Base-by-base conservation (phyloP, 2,329 filamentous ascomycete species). In the Fusarium mundagurra region DNA sequence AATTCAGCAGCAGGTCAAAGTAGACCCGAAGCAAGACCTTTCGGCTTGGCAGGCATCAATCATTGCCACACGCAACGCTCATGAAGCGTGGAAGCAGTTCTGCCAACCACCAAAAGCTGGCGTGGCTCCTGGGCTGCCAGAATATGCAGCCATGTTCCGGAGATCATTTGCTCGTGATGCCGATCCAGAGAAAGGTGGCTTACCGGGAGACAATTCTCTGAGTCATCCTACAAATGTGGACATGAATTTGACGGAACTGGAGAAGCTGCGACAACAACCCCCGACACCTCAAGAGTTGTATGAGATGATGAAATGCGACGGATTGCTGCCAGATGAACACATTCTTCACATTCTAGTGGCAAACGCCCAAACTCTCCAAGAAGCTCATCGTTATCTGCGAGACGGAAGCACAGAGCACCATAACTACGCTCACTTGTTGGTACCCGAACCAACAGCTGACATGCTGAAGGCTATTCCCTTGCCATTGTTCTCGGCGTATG, bases 141-240 rank as follows among this genome's bases (percentile, higher is more conserved):
- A 91, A 54, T 92, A 91, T 75, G 83, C 84, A 13, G 88, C 89
- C 64, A 90, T 92, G 88, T 89, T 92, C 71, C 79, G 86, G 61
- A 92, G 91, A 76, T 83, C 92, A 4, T 80, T 84, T 24, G 76
- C 79, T 22, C 76, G 79, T 39, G 78, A 82, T 51, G 80, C 72
- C 20, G 75, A 78, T n/a, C 48, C 73, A 9, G 55, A 74, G 7
- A 71, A 71, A 38, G 74, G 69, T 6, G 67, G 85, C 20, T 78
- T 89, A 5, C 90, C 92, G 11, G 92, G 92, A 18, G 92, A 93
- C 74, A 84, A 84, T 44, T 85, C 90, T 27, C 83, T 91, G 27
- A 86, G 89, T 63, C 80, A 83, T 71, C 69, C 79, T 24, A 78
- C 79, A 11, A 69, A 79, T 58, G 67, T 80, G 44, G 76, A 82